phyloP scores from a whole-genome alignment of 306 rosid genomes.

The Adenanthera pavonina region DNA sequence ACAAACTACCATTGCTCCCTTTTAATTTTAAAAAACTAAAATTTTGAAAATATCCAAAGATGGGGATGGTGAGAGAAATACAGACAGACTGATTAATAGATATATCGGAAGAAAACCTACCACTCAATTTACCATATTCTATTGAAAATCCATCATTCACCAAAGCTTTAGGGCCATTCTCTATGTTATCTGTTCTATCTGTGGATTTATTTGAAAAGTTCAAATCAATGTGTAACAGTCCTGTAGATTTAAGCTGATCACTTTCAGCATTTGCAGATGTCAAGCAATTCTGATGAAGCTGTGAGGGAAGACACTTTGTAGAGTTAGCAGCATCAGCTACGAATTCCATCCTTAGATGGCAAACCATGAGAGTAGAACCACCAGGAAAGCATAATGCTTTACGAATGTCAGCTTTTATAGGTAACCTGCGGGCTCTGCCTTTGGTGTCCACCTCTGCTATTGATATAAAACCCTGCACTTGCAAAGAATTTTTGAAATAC shows the following conservation, averaged over 20 bases:
- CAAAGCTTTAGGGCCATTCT: slow-evolving; percentile 41
- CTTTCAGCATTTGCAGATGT: slow-evolving; percentile 44
- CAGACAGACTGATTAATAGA: slow-evolving; percentile 3
- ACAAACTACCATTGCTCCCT: background rate
- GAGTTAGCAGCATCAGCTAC: slow-evolving; percentile 47
- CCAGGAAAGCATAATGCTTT: slow-evolving; percentile 89
- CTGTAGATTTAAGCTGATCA: slow-evolving; percentile 39
- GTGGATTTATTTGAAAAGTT: slow-evolving; percentile 38
- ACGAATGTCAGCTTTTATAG: slow-evolving; percentile 78
- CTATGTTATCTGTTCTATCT: slow-evolving; percentile 20
- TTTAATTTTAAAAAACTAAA: slow-evolving; percentile 1
- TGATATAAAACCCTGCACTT: slow-evolving; percentile 71
- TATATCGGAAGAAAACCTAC: slow-evolving; percentile 36
- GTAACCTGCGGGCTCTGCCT: slow-evolving; percentile 76
- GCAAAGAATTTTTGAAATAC: background rate
- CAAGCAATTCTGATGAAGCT: slow-evolving; percentile 46
- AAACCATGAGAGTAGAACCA: slow-evolving; percentile 89
- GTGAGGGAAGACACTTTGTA: slow-evolving; percentile 48
- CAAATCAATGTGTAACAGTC: slow-evolving; percentile 39
- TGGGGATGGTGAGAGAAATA: background rate
- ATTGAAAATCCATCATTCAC: slow-evolving; percentile 42
- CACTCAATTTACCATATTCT: slow-evolving; percentile 43
- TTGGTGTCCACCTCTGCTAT: slow-evolving; percentile 81
- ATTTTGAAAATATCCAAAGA: slow-evolving; percentile 3
- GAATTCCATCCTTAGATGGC: slow-evolving; percentile 59